These are phyloP conservation scores for Wallemia hederae DNA, from an alignment of 1,284 basidiomycete species.

Conservation along the genomic window DNA sequence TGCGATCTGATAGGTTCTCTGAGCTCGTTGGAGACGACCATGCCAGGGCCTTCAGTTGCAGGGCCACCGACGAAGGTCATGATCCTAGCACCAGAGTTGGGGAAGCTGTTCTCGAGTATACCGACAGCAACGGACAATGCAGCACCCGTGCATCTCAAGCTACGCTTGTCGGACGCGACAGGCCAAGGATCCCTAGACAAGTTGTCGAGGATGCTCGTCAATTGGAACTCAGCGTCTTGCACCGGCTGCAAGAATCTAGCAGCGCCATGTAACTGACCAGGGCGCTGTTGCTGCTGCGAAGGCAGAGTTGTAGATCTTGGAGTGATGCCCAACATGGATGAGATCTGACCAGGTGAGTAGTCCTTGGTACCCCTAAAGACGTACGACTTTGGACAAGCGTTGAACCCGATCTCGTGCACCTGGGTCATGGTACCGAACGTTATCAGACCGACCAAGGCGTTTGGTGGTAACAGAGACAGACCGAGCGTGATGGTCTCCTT, in stretches of 20 bases:
- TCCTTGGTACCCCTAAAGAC: slow-evolving; percentile 99
- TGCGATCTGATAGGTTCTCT: slow-evolving; percentile 95
- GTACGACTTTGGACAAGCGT: slow-evolving; percentile 88
- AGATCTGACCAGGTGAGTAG: slow-evolving; percentile 83
- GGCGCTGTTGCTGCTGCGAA: slow-evolving; percentile 38
- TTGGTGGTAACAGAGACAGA: slow-evolving; percentile 69
- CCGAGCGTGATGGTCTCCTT: slow-evolving; percentile 77
- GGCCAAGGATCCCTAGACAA: slow-evolving; percentile 88
- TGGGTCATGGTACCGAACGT: slow-evolving; percentile 95
- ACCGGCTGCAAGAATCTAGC: slow-evolving; percentile 81
- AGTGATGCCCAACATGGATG: slow-evolving; percentile 82
- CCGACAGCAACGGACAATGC: slow-evolving; percentile 82
- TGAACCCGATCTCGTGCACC: slow-evolving; percentile 94
- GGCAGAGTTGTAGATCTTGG: slow-evolving; percentile 17
- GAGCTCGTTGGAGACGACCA: slow-evolving; percentile 84
- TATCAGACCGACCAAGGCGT: slow-evolving; percentile 78
- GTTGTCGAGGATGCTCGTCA: slow-evolving; percentile 74
- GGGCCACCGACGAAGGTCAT: slow-evolving; percentile 93
- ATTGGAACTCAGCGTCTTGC: slow-evolving; percentile 80
- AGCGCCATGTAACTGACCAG: slow-evolving; percentile 58
- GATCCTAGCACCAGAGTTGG: slow-evolving; percentile 81
- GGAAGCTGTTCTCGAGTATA: slow-evolving; percentile 81
- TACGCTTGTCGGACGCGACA: slow-evolving; percentile 75
- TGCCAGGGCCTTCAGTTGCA: slow-evolving; percentile 86
- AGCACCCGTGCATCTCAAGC: slow-evolving; percentile 85